Conservation (phyloP, 192 early-diverging fungal species). For the Linderina pennispora region DNA sequence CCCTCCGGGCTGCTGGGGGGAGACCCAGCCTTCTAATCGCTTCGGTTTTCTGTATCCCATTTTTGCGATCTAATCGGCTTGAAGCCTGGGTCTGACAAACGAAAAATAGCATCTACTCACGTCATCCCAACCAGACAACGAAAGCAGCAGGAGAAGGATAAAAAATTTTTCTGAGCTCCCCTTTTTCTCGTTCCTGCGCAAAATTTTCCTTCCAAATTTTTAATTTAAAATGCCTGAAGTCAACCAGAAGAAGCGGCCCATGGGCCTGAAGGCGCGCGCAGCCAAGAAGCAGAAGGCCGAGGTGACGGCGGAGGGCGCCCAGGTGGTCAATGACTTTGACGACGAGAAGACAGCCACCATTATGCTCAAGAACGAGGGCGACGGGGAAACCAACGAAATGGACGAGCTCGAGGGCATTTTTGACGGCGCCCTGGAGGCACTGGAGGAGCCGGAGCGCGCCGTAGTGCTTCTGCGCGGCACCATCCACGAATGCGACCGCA, state of each 20-base stretch:
- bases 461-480: conserved; percentile 47
- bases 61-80: no score
- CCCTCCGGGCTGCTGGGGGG: no score
- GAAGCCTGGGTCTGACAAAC: no score
- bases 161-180: no score
- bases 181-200: no score
- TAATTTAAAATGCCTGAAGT: conserved; percentile 6
- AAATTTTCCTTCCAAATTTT: no score
- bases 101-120: no score
- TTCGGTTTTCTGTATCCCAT: conserved; percentile 1
- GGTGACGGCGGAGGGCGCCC: conserved; percentile 3
- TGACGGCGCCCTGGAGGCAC: conserved; percentile 42
- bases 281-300: conserved; percentile 26
- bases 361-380: conserved; percentile 30
- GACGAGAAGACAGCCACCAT: conserved; percentile 35
- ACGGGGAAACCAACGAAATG: conserved; percentile 43
- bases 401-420: conserved; percentile 49
- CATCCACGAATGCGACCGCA: conserved; percentile 55
- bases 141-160: no score
- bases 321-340: conserved; percentile 31
- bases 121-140: no score
- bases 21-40: background rate
- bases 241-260: conserved; percentile 44
- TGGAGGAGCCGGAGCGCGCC: conserved; percentile 33
- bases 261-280: conserved; percentile 46